Evolutionary conservation across 441 rosid species (phyloP).

Genomic region (Gossypium schwendimanii): DNA sequence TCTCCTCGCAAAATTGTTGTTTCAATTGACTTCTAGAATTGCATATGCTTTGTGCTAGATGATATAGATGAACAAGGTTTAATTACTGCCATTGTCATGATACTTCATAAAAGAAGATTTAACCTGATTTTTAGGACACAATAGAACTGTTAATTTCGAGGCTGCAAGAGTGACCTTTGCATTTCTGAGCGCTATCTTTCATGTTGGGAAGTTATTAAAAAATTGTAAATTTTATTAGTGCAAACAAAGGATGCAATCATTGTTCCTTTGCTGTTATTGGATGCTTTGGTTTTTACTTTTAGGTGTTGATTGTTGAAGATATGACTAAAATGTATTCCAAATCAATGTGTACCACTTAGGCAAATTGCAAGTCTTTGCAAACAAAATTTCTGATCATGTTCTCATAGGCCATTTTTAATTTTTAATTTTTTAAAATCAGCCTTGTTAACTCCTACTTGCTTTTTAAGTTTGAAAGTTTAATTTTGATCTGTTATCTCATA

Average conservation of each 20-base stretch:
- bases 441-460: background rate
- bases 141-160: background rate
- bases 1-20: background rate
- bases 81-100: background rate
- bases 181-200: background rate
- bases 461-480: background rate
- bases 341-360: background rate
- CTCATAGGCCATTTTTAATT: background rate
- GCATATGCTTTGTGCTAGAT: background rate
- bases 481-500: slow-evolving; percentile 7
- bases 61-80: background rate
- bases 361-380: slow-evolving; percentile 2
- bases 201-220: background rate
- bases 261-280: slow-evolving; percentile 2
- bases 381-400: background rate
- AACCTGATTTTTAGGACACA: background rate
- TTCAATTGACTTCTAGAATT: background rate
- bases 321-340: background rate
- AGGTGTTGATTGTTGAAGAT: background rate
- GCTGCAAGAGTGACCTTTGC: background rate
- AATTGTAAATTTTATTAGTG: background rate
- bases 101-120: background rate
- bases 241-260: background rate
- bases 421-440: background rate
- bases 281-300: background rate